Evolutionary conservation across 108 stramenopile genomes (phyloP).

Genomic region (Nannochloropsis salina): DNA sequence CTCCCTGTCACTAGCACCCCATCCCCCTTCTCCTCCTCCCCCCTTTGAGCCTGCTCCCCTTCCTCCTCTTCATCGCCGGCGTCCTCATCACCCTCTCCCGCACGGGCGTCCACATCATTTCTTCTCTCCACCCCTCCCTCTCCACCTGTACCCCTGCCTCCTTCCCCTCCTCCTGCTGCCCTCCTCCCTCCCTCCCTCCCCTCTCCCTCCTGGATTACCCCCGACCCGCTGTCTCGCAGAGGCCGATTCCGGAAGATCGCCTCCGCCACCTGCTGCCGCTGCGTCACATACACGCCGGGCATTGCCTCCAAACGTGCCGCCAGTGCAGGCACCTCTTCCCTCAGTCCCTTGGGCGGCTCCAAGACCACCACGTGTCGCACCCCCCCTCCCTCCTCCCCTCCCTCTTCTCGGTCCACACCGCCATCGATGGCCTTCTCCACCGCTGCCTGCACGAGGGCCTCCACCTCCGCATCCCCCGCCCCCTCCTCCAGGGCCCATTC

Average conservation of each 20-base stretch:
- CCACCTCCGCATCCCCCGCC: neutral
- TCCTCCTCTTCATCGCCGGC: neutral
- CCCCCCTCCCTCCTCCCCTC: neutral
- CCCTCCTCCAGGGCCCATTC: neutral
- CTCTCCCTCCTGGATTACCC: neutral
- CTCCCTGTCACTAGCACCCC: neutral
- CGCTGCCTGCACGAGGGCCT: too few relatives aligned
- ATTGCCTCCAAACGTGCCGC: neutral
- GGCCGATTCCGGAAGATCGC: neutral
- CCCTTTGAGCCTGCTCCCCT: neutral
- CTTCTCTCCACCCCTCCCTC: neutral
- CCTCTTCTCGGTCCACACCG: neutral
- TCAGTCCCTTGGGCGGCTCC: neutral
- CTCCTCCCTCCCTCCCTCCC: neutral
- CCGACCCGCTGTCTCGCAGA: neutral
- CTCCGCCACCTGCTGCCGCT: constrained; percentile 10
- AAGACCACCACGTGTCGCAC: neutral
- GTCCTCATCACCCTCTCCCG: too few relatives aligned
- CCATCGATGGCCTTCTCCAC: neutral
- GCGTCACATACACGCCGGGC: neutral
- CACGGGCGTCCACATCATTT: too few relatives aligned
- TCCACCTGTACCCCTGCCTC: neutral
- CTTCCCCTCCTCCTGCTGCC: neutral
- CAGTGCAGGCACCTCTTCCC: neutral
- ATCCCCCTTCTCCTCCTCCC: neutral